These are phyloP conservation scores for Globisporangium nunn DNA, from an alignment of 352 stramenopile species.

Conservation along the genomic window DNA sequence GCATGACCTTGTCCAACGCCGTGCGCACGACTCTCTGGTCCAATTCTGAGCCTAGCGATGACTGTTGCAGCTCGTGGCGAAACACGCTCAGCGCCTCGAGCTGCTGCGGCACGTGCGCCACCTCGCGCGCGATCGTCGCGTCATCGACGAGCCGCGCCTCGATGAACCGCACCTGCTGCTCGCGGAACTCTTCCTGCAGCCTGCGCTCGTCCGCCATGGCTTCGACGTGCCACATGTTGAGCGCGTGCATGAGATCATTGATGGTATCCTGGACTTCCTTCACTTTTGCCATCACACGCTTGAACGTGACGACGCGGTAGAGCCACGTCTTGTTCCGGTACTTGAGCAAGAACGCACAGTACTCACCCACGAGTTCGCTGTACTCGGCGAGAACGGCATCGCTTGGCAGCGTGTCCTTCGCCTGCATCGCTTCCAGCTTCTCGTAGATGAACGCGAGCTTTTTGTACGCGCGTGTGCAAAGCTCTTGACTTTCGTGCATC, in stretches of 20 bases:
- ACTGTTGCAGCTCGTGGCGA: background rate
- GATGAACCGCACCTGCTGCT: background rate
- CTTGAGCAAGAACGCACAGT: background rate
- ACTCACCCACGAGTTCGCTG: background rate
- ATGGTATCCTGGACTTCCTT: background rate
- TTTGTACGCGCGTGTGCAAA: background rate
- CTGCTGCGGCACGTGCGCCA: background rate
- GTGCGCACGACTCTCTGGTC: background rate
- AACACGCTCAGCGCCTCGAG: background rate
- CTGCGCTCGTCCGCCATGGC: background rate
- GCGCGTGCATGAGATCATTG: background rate
- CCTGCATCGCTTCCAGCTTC: background rate
- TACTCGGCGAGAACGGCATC: background rate
- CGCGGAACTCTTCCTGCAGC: background rate
- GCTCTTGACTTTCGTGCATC: background rate
- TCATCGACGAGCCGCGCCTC: background rate
- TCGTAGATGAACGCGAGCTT: background rate
- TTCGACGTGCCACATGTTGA: background rate
- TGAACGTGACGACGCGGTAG: background rate
- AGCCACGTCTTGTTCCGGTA: background rate
- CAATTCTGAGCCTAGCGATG: background rate
- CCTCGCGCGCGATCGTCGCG: background rate
- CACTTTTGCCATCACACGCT: background rate
- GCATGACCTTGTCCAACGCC: conserved; percentile 5
- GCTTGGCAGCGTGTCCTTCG: background rate